Evolutionary conservation across 2,329 filamentous ascomycete genomes (phyloP), one percentile per base, ranked within the genome.

Genomic region (Clonostachys rosea): DNA sequence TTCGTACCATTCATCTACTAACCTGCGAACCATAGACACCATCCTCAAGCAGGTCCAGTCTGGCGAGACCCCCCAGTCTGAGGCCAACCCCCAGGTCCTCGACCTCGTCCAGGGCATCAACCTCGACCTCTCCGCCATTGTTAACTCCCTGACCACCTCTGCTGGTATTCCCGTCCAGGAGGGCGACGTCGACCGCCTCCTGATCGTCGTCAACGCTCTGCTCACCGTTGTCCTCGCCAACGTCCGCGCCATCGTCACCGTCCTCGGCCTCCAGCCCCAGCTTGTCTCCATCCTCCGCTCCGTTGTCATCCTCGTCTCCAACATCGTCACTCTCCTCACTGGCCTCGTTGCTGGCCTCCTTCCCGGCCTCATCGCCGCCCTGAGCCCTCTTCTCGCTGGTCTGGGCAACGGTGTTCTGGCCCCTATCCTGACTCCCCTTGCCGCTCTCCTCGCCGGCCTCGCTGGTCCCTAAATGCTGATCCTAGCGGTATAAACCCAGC

Each of bases 221-320:
- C 56, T 59, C 20, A 43, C 40, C 18, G 54, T 62, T 14, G 44
- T 61, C 17, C 48, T 61, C 40, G 35, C 51, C 45, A 51, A 50
- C 43, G 59, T 60, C 49, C 56, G 56, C 50, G 36, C 42, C 41
- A 46, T 61, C 12, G 47, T 60, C 39, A 50, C 49, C 13, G 49
- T 54, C 33, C 50, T 56, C 14, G 60, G 59, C 40, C 52, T 61
- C 52, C 48, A 30, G 16, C 50, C 56, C 34, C 49, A 55, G 48
- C 54, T 62, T 43, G 46, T 45, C 50, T 56, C 56, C 16, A 40
- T 61, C 48, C 54, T 62, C 41, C 51, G 55, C 53, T 55, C 56
- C 40, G 51, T 63, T 51, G 54, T 63, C 52, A 47, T 43, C 47
- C 52, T 61, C 41, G 49, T 63, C 35, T 42, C 55, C 48, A 53